Evolutionary conservation across 345 rosid genomes (phyloP), one percentile per base, ranked within the genome.

Genomic region (Leavenworthia alabamica): DNA sequence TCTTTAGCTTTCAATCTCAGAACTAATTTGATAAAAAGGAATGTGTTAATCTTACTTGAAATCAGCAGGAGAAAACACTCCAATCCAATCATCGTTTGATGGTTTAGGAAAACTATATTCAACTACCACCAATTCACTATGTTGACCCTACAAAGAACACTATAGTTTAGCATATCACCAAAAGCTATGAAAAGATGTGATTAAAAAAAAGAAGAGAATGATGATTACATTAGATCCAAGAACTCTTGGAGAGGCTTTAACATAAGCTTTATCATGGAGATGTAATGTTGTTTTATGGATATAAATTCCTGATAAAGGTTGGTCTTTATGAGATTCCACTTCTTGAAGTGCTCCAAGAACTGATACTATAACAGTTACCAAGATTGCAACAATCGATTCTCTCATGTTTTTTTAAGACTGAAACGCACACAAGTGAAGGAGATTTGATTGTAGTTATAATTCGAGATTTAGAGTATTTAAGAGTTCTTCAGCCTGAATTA

Each of bases 1-100:
- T 60, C 15, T 39, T 39, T 22, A 6, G n/a, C 1, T 33, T 27
- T 16, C 5, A 57, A 10, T 29, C 36, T 45, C 5, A 10, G 43
- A 62, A 31, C 55, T 58, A 16, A 24, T 5, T 8, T 45, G 33
- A 35, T 17, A 37, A n/a, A n/a, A n/a, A n/a, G n/a, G n/a, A n/a
- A n/a, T n/a, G 29, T 27, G 15, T 24, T 42, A 8, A 36, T 27
- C 31, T 71, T n/a, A 87, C 90, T 81, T 82, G 77, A 87, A 81
- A 71, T 84, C 78, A 49, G 83, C 78, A 60, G 90, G 89, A 48
- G 95, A 86, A 77, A 86, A 84, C 23, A 86, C 88, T 43, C 82
- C 95, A 67, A 87, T 81, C 89, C 95, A 83, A 60, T 88, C 87
- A 77, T 79, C 84, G 75, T 56, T 48, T 9, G 84, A 78, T 36